phyloP scores from a whole-genome alignment of 192 early-diverging fungal species.

The Chytriomyces sp. region DNA sequence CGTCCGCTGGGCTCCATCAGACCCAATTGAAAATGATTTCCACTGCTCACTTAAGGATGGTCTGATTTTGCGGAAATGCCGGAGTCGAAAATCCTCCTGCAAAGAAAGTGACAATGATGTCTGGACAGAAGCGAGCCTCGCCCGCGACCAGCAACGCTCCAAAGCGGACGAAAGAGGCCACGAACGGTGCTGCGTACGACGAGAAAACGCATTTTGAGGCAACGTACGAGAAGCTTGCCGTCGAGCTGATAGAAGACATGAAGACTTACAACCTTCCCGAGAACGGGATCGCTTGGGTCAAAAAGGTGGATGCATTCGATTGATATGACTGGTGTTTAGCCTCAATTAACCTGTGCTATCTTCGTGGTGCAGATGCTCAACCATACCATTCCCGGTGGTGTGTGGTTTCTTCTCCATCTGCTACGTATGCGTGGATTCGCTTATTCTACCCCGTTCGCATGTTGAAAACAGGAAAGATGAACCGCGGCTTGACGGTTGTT shows the following conservation, averaged over 20 bases:
- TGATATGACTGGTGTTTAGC: background rate
- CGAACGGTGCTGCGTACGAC: slow-evolving; percentile 18
- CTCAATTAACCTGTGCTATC: background rate
- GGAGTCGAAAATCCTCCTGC: too few relatives aligned
- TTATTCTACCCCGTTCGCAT: background rate
- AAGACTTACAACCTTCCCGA: slow-evolving; percentile 62
- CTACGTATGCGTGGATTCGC: too few relatives aligned
- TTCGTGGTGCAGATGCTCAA: slow-evolving; percentile 52
- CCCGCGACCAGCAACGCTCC: background rate
- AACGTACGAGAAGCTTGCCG: slow-evolving; percentile 72
- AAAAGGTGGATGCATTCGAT: slow-evolving; percentile 34
- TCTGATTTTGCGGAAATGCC: too few relatives aligned
- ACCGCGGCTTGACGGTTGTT: slow-evolving; percentile 94
- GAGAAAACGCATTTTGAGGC: slow-evolving; percentile 62
- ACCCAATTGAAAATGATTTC: too few relatives aligned
- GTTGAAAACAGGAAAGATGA: slow-evolving; percentile 79
- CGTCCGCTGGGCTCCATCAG: too few relatives aligned
- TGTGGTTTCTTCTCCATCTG: slow-evolving; percentile 10
- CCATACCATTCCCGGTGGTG: slow-evolving; percentile 65
- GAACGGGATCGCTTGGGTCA: slow-evolving; percentile 58
- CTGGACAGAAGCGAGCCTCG: background rate
- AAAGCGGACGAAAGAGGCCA: slow-evolving; percentile 9
- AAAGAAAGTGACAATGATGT: background rate
- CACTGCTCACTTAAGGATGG: too few relatives aligned
- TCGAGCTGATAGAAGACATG: slow-evolving; percentile 76